Evolutionary conservation across 345 rosid genomes (phyloP).

Genomic region (Brassica nigra): DNA sequence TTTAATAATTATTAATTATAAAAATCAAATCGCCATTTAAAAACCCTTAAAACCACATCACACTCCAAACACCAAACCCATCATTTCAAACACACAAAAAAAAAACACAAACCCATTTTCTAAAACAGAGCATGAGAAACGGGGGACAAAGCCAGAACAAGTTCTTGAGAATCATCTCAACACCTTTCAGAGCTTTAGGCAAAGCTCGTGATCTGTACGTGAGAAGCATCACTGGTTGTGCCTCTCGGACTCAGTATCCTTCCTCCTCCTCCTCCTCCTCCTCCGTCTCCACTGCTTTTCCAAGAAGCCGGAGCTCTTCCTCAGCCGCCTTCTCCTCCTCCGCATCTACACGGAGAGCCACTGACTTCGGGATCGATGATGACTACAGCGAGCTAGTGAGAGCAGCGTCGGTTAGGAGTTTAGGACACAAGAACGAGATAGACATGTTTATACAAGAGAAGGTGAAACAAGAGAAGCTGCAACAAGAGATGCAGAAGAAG

Average conservation of each 20-base stretch:
- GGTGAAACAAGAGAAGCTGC: conserved; percentile 5
- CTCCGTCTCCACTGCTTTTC: conserved; percentile 40
- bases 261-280: conserved; percentile 29
- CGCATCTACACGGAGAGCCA: conserved; percentile 28
- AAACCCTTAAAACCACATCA: conserved; percentile 23
- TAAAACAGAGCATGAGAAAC: conserved; percentile 38
- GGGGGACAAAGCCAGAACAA: conserved; percentile 43
- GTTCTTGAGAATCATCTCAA: conserved; percentile 51
- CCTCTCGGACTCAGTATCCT: conserved; percentile 40
- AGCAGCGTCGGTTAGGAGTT: conserved; percentile 61
- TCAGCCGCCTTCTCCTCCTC: conserved; percentile 42
- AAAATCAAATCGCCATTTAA: background rate
- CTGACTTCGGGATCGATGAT: conserved; percentile 43
- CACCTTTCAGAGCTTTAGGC: conserved; percentile 52
- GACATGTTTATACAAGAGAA: conserved; percentile 50
- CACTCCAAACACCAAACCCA: conserved; percentile 23
- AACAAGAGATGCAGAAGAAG: conserved; percentile 15
- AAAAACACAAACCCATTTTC: conserved; percentile 1
- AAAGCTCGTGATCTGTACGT: conserved; percentile 76
- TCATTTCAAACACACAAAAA: conserved; percentile 8
- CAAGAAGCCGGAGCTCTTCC: conserved; percentile 62
- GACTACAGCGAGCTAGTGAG: conserved; percentile 67
- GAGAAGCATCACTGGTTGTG: conserved; percentile 56
- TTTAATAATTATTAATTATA: background rate
- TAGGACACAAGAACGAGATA: conserved; percentile 57